Evolutionary conservation across 176 grass and related monocot genomes (phyloP), one percentile per base, ranked within the genome.

Genomic region (Poa pratensis): DNA sequence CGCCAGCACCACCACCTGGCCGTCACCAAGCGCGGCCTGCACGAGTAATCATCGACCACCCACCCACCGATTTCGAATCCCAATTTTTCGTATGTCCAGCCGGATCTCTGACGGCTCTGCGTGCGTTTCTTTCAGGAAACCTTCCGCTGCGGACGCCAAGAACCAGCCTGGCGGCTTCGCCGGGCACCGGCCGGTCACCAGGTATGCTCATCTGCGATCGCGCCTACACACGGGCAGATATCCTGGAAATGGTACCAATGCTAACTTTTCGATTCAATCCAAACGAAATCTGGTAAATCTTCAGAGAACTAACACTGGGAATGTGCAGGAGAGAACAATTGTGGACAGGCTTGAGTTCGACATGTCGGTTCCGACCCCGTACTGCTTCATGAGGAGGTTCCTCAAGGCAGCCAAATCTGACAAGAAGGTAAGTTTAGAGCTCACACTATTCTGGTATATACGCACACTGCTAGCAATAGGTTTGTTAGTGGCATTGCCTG

Each of bases 291-390:
- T 75, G 40, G 40, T 39, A 7, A 5, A 80, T 28, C 27, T 83
- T 72, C 22, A 28, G 86, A 79, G 39, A 81, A 85, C 5, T 89
- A 45, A 89, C 69, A 51, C 34, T 73, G 4, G 27, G 37, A 89
- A 67, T 75, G 8, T 69, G 2, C 91, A 98, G 96, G 96, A 98
- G 83, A 93, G 89, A 39, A 84, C 85, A 64, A 91, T 98, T 17
- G 80, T 92, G 2, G 91, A 93, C 53, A 95, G 86, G 49, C 84
- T 98, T 3, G 81, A 90, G 59, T 98, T 98, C 61, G 87, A 92
- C 69, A 87, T 98, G 95, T 98, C 95, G 0, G 91, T 98, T 23
- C 95, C 91, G 0, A 95, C 96, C 30, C 96, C 93, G 65, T 98
- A 90, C 57, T 92, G 85, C 78, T 95, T 98, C 78, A 92, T 98